These are phyloP conservation scores for Tardiomyces blankii DNA, from an alignment of 1,139 yeast species.

Conservation along the genomic window DNA sequence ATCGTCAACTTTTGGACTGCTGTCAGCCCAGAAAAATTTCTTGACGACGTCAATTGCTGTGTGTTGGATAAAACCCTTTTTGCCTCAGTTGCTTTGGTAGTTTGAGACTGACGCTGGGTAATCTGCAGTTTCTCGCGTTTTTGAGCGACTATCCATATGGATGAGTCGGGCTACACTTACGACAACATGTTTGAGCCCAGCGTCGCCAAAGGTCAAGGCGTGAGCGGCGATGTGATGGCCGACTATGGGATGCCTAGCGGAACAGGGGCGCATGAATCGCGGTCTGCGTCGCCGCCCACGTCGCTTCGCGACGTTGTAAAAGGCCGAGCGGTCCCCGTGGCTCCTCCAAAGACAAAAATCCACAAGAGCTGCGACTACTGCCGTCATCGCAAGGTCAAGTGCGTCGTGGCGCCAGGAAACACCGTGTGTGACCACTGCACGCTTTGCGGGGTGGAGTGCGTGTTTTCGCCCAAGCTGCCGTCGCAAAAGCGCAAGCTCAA, in stretches of 20 bases:
- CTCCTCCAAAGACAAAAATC: slow-evolving; percentile 3
- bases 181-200: background rate
- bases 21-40: no score
- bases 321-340: background rate
- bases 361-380: slow-evolving; percentile 15
- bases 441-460: slow-evolving; percentile 11
- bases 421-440: slow-evolving; percentile 12
- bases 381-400: slow-evolving; percentile 14
- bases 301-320: background rate
- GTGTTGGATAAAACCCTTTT: no score
- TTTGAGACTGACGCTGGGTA: no score
- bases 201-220: background rate
- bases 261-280: background rate
- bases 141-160: no score
- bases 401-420: slow-evolving; percentile 6
- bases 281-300: background rate
- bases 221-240: background rate
- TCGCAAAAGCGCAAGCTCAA: slow-evolving; percentile 10
- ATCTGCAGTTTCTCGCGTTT: no score
- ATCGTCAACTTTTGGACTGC: no score
- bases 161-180: background rate
- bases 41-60: no score
- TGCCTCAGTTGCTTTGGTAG: no score
- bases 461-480: slow-evolving; percentile 10
- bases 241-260: background rate